A percentile compares a stretch with the other conserved stretches of the same genome.
phyloP scores from a whole-genome alignment of 1,284 basidiomycete species.

The Trichosporon coremiiforme region DNA sequence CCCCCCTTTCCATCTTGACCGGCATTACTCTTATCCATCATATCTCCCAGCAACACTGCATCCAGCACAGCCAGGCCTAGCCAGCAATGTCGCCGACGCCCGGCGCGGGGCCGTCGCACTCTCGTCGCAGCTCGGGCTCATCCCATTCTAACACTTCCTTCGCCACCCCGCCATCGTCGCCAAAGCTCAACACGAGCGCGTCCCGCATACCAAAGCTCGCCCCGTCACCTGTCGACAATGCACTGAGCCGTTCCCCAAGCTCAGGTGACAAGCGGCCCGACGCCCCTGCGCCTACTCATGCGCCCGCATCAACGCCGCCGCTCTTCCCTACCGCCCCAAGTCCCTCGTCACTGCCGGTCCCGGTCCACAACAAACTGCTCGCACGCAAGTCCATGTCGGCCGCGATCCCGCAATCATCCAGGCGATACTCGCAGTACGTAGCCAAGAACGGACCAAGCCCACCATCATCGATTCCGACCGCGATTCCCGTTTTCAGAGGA shows the following conservation, averaged over 20 bases:
- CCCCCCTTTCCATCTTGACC: too few species aligned
- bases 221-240: not conserved
- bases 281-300: not conserved
- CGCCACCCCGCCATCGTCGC: slow-evolving; percentile 29
- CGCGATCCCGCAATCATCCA: not conserved
- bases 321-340: not conserved
- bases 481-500: not conserved
- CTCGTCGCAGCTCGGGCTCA: slow-evolving; percentile 30
- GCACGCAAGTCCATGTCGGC: slow-evolving; percentile 15
- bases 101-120: slow-evolving; percentile 24
- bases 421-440: not conserved
- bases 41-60: not conserved
- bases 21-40: not conserved
- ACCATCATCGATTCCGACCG: not conserved
- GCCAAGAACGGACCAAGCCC: not conserved
- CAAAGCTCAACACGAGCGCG: not conserved
- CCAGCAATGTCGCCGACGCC: slow-evolving; percentile 16
- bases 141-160: slow-evolving; percentile 27
- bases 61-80: not conserved
- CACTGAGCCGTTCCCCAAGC: not conserved
- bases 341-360: not conserved
- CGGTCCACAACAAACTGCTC: slow-evolving; percentile 15
- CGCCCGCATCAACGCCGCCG: not conserved
- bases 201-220: slow-evolving; percentile 4
- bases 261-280: not conserved